phyloP scores from a whole-genome alignment of 441 rosid genomes.

The Corymbia citriodora region DNA sequence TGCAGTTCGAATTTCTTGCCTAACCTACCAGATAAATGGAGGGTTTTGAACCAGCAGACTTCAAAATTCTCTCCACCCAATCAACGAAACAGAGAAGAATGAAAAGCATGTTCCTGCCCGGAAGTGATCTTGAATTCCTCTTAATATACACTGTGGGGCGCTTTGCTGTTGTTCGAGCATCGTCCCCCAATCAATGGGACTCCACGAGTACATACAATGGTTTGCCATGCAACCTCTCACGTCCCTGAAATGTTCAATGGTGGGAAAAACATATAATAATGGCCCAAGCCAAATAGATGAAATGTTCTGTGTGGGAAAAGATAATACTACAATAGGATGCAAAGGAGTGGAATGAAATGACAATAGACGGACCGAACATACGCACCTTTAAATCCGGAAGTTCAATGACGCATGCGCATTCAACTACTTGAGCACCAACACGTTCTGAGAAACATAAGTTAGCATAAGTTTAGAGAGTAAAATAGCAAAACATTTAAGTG shows the following conservation, averaged over 20 bases:
- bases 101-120: background rate
- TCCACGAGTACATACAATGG: conserved; percentile 71
- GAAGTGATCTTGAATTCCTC: background rate
- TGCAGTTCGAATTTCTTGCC: background rate
- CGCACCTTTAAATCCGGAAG: conserved; percentile 68
- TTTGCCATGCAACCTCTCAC: conserved; percentile 62
- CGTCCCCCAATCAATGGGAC: conserved; percentile 32
- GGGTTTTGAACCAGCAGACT: background rate
- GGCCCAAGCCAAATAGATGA: background rate
- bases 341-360: background rate
- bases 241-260: conserved; percentile 44
- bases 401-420: conserved; percentile 82
- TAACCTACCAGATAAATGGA: background rate
- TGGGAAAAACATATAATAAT: background rate
- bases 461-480: background rate
- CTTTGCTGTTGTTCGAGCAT: background rate
- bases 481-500: background rate
- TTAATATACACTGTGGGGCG: background rate
- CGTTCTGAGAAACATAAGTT: conserved; percentile 34
- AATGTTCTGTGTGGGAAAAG: background rate
- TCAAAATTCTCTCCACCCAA: background rate
- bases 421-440: conserved; percentile 76
- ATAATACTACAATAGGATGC: background rate
- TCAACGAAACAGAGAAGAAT: background rate
- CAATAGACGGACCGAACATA: background rate